Evolutionary conservation across 164 flowering plant genomes (phyloP).

Genomic region (Vitis amurensis): DNA sequence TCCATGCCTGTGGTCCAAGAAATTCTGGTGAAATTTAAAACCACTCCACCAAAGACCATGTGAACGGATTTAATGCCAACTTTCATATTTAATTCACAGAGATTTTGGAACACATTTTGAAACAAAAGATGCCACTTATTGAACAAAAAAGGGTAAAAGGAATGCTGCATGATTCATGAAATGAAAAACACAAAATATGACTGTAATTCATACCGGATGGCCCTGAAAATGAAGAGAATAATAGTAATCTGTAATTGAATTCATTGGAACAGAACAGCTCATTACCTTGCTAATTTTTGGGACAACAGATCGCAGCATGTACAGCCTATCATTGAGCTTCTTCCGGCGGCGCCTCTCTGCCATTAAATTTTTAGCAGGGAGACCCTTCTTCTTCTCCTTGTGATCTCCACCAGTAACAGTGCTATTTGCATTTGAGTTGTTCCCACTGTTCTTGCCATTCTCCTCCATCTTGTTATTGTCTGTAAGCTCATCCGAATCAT

Average conservation of each 20-base stretch:
- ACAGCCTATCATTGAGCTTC: conserved; percentile 94
- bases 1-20: conserved; percentile 23
- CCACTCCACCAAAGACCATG: conserved; percentile 26
- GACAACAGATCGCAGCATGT: conserved; percentile 94
- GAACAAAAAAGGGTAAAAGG: not conserved
- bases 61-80: conserved; percentile 38
- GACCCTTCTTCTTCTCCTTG: conserved; percentile 91
- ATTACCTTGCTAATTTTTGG: conserved; percentile 94
- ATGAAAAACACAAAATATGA: not conserved
- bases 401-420: conserved; percentile 65
- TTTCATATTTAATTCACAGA: conserved; percentile 8
- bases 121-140: not conserved
- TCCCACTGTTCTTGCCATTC: conserved; percentile 36
- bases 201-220: not conserved
- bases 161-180: not conserved
- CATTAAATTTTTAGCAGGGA: conserved; percentile 95
- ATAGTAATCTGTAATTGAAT: too few species aligned
- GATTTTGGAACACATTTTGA: conserved; percentile 3
- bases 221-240: not conserved
- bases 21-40: conserved; percentile 13
- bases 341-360: conserved; percentile 92
- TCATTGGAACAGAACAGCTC: not conserved
- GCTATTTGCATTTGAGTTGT: conserved; percentile 53
- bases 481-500: conserved; percentile 72
- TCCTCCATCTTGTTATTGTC: conserved; percentile 34